Evolutionary conservation across 2,329 filamentous ascomycete genomes (phyloP).

Genomic region (Fusarium mexicanum): DNA sequence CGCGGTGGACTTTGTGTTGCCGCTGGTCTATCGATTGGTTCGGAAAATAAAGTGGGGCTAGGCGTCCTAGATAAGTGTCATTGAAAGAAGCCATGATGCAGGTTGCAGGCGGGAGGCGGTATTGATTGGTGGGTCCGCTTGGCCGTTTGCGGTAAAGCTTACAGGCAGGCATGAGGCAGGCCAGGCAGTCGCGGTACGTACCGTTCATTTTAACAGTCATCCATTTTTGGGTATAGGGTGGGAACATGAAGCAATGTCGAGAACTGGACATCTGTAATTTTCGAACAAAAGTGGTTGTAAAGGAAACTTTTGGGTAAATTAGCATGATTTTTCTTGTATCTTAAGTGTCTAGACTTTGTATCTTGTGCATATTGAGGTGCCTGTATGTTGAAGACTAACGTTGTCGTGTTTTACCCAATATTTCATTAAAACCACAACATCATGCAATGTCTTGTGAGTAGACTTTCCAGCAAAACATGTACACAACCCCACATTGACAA

Average conservation of each 20-base stretch:
- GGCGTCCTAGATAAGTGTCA: slow-evolving; percentile 23
- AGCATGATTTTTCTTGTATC: neutral
- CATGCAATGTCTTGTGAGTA: accelerated
- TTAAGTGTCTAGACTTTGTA: neutral
- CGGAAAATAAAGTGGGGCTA: neutral
- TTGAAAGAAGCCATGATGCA: slow-evolving; percentile 5
- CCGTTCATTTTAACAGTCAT: neutral
- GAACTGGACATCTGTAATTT: neutral
- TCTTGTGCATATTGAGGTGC: neutral
- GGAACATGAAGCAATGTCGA: neutral
- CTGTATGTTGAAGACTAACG: neutral
- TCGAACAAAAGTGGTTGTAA: neutral
- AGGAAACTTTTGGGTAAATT: neutral
- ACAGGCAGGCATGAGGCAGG: neutral
- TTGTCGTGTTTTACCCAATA: neutral
- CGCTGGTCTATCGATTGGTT: slow-evolving; percentile 20
- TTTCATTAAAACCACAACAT: neutral
- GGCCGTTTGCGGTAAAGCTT: neutral
- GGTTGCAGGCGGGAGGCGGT: neutral
- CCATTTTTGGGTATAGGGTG: slow-evolving; percentile 19
- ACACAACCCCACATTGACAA: too few species aligned
- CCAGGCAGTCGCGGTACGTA: slow-evolving; percentile 1
- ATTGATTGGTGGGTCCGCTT: neutral
- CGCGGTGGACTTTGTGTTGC: slow-evolving; percentile 6
- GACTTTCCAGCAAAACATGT: neutral